A percentile compares a stretch with the other conserved stretches of the same genome.
phyloP scores from a whole-genome alignment of 371 early-diverging fungal genomes.

The Syncephalastrum racemosum region DNA sequence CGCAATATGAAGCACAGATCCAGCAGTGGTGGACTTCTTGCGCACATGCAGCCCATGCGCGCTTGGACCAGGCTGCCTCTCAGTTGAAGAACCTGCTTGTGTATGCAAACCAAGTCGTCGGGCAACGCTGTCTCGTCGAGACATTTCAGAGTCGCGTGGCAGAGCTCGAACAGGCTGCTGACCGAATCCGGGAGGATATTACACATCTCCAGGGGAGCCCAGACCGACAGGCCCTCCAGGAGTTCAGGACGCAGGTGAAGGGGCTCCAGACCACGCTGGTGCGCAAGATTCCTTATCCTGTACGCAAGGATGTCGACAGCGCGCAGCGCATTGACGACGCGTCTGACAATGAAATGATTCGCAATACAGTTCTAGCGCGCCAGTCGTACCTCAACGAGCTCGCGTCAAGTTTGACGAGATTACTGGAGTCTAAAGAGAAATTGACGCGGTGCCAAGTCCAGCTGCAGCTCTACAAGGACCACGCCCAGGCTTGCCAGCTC shows the following conservation, averaged over 20 bases:
- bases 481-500: slow-evolving; percentile 23
- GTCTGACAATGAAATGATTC: slow-evolving; percentile 35
- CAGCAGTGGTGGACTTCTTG: too few species aligned
- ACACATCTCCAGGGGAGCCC: slow-evolving; percentile 10
- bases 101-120: slow-evolving; percentile 24
- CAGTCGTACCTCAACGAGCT: slow-evolving; percentile 25
- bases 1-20: background rate
- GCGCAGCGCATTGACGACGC: slow-evolving; percentile 34
- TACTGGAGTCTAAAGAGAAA: slow-evolving; percentile 33
- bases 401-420: slow-evolving; percentile 22
- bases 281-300: slow-evolving; percentile 20
- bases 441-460: slow-evolving; percentile 37
- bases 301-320: slow-evolving; percentile 25
- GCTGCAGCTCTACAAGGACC: slow-evolving; percentile 27
- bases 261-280: background rate
- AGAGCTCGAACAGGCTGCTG: slow-evolving; percentile 30
- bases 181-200: slow-evolving; percentile 31
- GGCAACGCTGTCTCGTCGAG: slow-evolving; percentile 22
- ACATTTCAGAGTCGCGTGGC: slow-evolving; percentile 17
- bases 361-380: slow-evolving; percentile 33
- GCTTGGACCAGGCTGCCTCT: slow-evolving; percentile 17
- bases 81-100: slow-evolving; percentile 13
- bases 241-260: slow-evolving; percentile 17
- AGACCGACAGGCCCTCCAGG: slow-evolving; percentile 13
- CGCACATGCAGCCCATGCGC: slow-evolving; percentile 4